phyloP scores from a whole-genome alignment of 1,139 yeast species.

The Nakaseomyces kungkrabaensis region DNA sequence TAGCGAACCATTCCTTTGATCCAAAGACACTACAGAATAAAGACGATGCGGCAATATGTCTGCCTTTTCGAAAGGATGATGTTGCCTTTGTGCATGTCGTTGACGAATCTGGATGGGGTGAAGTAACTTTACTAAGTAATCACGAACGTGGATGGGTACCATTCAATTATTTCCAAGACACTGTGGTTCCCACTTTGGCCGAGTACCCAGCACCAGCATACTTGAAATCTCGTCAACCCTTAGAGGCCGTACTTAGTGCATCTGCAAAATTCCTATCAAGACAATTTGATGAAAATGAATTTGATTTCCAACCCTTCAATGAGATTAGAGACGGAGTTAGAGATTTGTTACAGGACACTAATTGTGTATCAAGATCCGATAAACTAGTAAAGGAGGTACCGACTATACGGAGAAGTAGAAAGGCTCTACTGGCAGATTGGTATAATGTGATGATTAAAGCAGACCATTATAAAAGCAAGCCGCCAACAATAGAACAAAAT shows the following conservation, averaged over 20 bases:
- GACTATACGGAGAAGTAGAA: conserved; percentile 61
- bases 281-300: conserved; percentile 42
- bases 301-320: conserved; percentile 35
- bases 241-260: conserved; percentile 55
- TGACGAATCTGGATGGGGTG: conserved; percentile 97
- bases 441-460: conserved; percentile 82
- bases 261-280: conserved; percentile 67
- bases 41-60: conserved; percentile 66
- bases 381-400: conserved; percentile 65
- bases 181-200: conserved; percentile 25
- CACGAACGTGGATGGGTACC: conserved; percentile 94
- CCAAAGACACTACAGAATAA: conserved; percentile 54
- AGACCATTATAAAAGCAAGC: conserved; percentile 67
- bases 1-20: conserved; percentile 72
- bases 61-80: conserved; percentile 72
- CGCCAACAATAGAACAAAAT: conserved; percentile 47
- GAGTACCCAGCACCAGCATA: conserved; percentile 4
- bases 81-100: conserved; percentile 80
- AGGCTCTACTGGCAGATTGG: conserved; percentile 80
- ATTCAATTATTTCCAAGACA: conserved; percentile 75
- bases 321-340: conserved; percentile 79
- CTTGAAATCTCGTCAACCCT: conserved; percentile 33
- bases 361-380: conserved; percentile 77
- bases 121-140: conserved; percentile 67
- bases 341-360: conserved; percentile 60